Evolutionary conservation across 2,329 filamentous ascomycete species (phyloP).

Genomic region (Westerdykella aurantiaca): DNA sequence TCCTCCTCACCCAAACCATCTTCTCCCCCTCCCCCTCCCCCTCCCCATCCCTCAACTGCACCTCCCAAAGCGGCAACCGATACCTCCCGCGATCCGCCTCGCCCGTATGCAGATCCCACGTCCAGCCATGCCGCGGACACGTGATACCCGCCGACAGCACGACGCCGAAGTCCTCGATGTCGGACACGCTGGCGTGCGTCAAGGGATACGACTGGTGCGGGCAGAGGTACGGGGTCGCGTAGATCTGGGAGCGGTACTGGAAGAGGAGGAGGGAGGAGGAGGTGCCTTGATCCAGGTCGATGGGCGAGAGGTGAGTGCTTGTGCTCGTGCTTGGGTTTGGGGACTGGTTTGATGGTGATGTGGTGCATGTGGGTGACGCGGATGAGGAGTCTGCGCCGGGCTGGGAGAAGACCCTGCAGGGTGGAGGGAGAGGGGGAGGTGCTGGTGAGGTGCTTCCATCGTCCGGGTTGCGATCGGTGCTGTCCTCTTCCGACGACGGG

Average conservation of each 20-base stretch:
- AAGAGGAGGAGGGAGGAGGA: constrained; percentile 53
- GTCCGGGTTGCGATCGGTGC: constrained; percentile 20
- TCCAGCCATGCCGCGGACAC: constrained; percentile 67
- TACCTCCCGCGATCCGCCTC: constrained; percentile 58
- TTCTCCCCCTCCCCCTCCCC: constrained; percentile 22
- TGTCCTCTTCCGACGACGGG: constrained; percentile 9
- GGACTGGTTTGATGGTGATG: neutral
- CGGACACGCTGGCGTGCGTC: constrained; percentile 57
- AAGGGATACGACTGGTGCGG: constrained; percentile 64
- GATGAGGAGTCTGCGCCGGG: neutral
- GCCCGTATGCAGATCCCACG: constrained; percentile 62
- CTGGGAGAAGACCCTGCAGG: neutral
- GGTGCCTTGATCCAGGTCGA: constrained; percentile 45
- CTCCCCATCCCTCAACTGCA: constrained; percentile 42
- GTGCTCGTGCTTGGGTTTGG: neutral
- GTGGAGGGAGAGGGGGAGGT: neutral
- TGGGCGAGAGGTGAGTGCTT: constrained; percentile 11
- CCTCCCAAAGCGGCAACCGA: constrained; percentile 58
- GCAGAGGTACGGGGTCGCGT: constrained; percentile 66
- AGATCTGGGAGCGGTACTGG: constrained; percentile 56
- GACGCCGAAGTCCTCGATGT: constrained; percentile 68
- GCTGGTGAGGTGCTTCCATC: constrained; percentile 1
- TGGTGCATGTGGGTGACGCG: neutral
- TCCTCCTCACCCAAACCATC: neutral
- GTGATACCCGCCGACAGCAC: constrained; percentile 56